phyloP scores from a whole-genome alignment of 805 yeast genomes.

The Barnettozyma botsteinii region DNA sequence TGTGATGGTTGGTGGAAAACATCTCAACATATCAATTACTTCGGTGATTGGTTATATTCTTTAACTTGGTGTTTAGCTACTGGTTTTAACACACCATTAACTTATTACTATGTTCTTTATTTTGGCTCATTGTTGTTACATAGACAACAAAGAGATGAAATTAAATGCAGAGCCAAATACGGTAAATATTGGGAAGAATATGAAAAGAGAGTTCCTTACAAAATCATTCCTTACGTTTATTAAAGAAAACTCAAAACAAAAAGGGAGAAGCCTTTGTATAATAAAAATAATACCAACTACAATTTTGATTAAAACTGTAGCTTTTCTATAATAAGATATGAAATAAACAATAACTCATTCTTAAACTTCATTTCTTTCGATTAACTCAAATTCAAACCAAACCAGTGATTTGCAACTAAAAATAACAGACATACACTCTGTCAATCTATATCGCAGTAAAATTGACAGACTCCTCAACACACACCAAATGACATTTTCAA shows the following conservation, averaged over 20 bases:
- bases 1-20: constrained; percentile 95
- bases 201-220: constrained; percentile 75
- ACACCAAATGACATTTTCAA: not conserved
- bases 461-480: too few species aligned
- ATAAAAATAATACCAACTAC: not conserved
- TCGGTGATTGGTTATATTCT: constrained; percentile 93
- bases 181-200: constrained; percentile 84
- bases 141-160: constrained; percentile 88
- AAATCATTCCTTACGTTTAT: constrained; percentile 84
- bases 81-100: constrained; percentile 71
- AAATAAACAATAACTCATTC: not conserved
- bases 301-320: not conserved
- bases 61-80: constrained; percentile 91
- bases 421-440: too few species aligned
- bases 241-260: constrained; percentile 24
- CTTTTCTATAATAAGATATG: too few species aligned
- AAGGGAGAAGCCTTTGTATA: too few species aligned
- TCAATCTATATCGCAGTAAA: too few species aligned
- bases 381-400: not conserved
- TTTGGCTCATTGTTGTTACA: constrained; percentile 80
- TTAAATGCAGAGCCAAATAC: constrained; percentile 81
- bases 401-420: constrained; percentile 1
- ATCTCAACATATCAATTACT: constrained; percentile 89
- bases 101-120: constrained; percentile 82
- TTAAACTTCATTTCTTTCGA: not conserved